Evolutionary conservation across 2,329 filamentous ascomycete species (phyloP), one percentile per base, ranked within the genome.

Genomic region (Domatiomyces catenatus): DNA sequence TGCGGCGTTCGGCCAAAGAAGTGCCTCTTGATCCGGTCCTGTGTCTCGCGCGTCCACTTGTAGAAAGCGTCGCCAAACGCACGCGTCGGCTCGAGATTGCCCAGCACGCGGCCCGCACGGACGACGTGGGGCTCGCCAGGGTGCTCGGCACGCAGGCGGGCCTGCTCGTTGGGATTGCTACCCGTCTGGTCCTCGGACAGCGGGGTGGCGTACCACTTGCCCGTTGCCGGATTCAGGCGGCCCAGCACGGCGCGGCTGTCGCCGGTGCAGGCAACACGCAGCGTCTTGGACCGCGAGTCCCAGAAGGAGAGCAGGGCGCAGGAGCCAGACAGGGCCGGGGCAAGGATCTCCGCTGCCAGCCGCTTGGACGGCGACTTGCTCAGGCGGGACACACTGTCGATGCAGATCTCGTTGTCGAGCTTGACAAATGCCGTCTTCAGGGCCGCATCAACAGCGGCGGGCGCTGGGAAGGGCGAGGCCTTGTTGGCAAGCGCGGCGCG

Each of bases 261-360:
- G 50, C 92, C 92, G 0, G 92, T 94, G 65, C 88, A 94, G 8
- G 92, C 92, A 10, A 96, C 87, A n/a, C 88, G 81, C 15, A 98
- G 75, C 42, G 92, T 80, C 64, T 94, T 88, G 44, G 84, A 84
- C 48, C 78, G 77, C 62, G 81, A 89, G 65, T 98, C 90, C 68
- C 96, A 98, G 70, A 98, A 98, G 5, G 88, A 94, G 8, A 98
- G 76, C 5, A 98, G 78, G 42, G 92, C 93, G 64, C 92, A 98
- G 1, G 93, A 96, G n/a, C 92, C 92, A 1, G 92, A 95, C 20
- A 96, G 74, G 5, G 92, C 93, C 7, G 92, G 92, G 8, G 89
- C 89, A 12, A 98, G 78, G 5, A 94, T 75, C 68, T 96, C 89
- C 3, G 92, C 90, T 2, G 90, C 92, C 17, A 87, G 81, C n/a